Percentiles rank a stretch among this genome's conserved stretches.
Evolutionary conservation across 75 land plant species (phyloP).

Genomic region (Sequoia sempervirens): DNA sequence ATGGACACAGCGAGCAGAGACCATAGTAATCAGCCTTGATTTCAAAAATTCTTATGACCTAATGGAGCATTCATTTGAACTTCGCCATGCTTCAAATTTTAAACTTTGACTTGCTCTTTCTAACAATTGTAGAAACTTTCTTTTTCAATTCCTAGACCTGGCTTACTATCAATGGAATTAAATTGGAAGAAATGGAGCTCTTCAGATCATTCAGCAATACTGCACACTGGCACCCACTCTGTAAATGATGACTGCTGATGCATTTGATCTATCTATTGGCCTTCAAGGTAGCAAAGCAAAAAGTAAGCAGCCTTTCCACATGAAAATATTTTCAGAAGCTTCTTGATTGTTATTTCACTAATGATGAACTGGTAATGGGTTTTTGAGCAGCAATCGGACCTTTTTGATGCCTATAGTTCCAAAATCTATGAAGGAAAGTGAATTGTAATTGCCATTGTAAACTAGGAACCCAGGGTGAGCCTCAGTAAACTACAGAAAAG

Average conservation of each 20-base stretch:
- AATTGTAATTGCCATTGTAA: not conserved
- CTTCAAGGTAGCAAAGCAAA: not conserved
- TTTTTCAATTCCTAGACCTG: not conserved
- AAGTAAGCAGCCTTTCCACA: not conserved
- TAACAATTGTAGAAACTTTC: not conserved
- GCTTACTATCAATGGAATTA: not conserved
- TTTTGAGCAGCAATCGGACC: not conserved
- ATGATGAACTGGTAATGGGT: not conserved
- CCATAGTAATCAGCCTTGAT: too few relatives aligned
- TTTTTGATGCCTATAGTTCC: not conserved
- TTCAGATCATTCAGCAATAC: not conserved
- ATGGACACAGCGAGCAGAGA: too few relatives aligned
- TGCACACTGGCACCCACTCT: not conserved
- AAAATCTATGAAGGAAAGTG: not conserved
- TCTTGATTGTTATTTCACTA: not conserved
- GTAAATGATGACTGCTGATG: not conserved
- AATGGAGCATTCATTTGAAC: too few relatives aligned
- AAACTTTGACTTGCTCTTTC: too few relatives aligned
- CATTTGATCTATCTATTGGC: not conserved
- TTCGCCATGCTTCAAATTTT: too few relatives aligned
- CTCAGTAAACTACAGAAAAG: not conserved
- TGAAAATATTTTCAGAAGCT: not conserved
- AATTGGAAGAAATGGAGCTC: not conserved
- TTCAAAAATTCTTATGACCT: too few relatives aligned
- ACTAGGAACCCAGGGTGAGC: too few relatives aligned